Base-by-base conservation (phyloP, 176 grass and related monocot genomes). In the Oryza nivara region DNA sequence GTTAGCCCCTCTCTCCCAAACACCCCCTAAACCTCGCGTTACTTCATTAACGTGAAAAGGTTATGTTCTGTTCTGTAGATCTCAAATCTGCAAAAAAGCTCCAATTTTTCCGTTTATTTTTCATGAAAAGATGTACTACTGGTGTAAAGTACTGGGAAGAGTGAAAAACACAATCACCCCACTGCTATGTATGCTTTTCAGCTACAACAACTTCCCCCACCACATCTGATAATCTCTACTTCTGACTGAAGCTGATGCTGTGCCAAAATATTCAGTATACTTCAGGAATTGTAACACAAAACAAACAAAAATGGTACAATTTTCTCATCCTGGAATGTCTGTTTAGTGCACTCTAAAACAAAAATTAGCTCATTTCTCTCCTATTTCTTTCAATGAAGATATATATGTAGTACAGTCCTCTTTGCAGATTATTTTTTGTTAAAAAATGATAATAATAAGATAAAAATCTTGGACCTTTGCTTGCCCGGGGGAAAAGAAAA, bases 391-490 rank as follows among this genome's bases (percentile, higher is more conserved):
- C 52, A 54, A 54, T 19, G 52, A 58, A 20, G 20, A 58, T 6
- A 58, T 16, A 32, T 32, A 32, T 32, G 30, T 32, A 32, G 17
- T 8, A 58, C 1, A 58, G 8, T 58, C 17, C 19, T 58, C 54
- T 58, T 58, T 58, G 54, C 54, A 6, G 19, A 20, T 7, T 7
- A 1, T n/a, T 20, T n/a, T 58, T 16, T 1, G 30, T 32, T 32
- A 32, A 32, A 16, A 58, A 17, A 19, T 7, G 1, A 17, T 4
- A 17, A 19, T 19, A 20, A 32, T 32, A 32, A 32, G 30, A 32
- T 3, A 32, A 32, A 58, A 58, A 82, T 54, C 6, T 47, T 17
- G 43, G 20, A 11, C 69, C 70, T 83, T 83, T 83, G 70, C 80
- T 83, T 83, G 7, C 70, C 54, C 11, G 0, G 25, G 70, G 3